Percentiles rank a stretch among this genome's conserved stretches.
These are phyloP conservation scores for Larix kaempferi DNA, from an alignment of 75 land plant genomes.

Conservation along the genomic window DNA sequence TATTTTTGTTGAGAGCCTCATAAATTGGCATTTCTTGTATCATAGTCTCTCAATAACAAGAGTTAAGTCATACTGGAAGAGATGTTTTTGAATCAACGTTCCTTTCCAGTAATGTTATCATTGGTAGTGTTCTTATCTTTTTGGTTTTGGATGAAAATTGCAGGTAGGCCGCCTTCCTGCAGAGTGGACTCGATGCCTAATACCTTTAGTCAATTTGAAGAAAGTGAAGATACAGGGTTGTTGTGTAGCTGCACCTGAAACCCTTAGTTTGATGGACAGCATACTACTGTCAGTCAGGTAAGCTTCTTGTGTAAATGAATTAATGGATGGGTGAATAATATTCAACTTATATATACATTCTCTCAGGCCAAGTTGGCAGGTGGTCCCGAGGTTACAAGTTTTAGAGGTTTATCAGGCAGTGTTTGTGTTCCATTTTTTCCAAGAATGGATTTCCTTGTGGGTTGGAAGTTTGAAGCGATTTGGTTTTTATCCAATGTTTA, in stretches of 20 bases:
- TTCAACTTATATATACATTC: no score
- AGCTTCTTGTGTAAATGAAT: not conserved
- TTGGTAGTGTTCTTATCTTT: not conserved
- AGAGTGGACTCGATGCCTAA: constrained; percentile 87
- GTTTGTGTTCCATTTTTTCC: not conserved
- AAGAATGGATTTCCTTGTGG: not conserved
- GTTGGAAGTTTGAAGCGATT: not conserved
- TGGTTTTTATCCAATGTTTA: no score
- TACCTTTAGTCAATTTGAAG: constrained; percentile 63
- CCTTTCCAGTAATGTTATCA: not conserved
- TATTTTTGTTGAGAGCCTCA: not conserved
- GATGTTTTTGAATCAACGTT: not conserved
- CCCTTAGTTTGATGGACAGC: constrained; percentile 63
- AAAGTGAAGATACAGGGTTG: constrained; percentile 58
- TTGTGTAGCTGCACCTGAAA: constrained; percentile 57
- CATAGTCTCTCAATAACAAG: no score
- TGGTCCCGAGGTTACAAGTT: no score
- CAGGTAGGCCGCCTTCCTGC: constrained; percentile 92
- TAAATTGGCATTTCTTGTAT: not conserved
- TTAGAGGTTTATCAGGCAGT: no score
- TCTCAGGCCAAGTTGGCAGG: no score
- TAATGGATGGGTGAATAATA: not conserved
- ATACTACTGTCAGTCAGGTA: constrained; percentile 60
- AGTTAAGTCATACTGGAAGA: not conserved
- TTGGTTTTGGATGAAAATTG: not conserved